Evolutionary conservation across 1,284 basidiomycete genomes (phyloP), one percentile per base, ranked within the genome.

Genomic region (Ceratobasidium theobromae): DNA sequence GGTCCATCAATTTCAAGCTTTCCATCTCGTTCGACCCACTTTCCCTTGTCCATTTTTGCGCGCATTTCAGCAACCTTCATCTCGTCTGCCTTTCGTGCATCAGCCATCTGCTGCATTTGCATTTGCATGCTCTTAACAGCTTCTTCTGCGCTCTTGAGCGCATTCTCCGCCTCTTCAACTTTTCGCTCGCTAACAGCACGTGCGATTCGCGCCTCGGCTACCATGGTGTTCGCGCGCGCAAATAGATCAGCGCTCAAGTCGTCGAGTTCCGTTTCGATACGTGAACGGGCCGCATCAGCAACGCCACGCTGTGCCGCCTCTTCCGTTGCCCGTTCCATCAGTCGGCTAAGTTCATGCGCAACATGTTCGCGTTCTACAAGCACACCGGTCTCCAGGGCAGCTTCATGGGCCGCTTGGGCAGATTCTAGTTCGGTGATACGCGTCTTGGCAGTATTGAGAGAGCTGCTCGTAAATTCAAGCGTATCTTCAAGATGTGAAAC

Each of bases 401-500:
- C 84, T 1, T 94, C 82, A 73, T 93, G 89, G 71, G 88, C 85
- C 1, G 86, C 84, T 14, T 89, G 82, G 72, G 91, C 89, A 41
- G 87, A 78, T 73, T 93, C 88, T 27, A 94, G 81, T 69, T 86
- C 81, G 5, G 85, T 84, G 45, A 89, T 81, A 71, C 87, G 84
- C 72, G 86, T 75, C 6, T 84, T 82, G 2, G 86, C 80, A 14
- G 80, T 73, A 9, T 87, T 87, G 48, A 85, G 73, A 38, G 82
- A 82, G 14, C 81, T 78, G 11, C 84, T 84, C 12, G 85, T 74
- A 43, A 88, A 81, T 71, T 94, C 90, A 14, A 97, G 77, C 69
- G 93, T 84, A 75, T 98, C 96, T 76, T 99, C 96, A 66, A 99
- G 83, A 79, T 94, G 89, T 11, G 94, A 94, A 45, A 96, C 87